Evolutionary conservation across 768 basidiomycete species (phyloP).

Genomic region (Leccinum sublutescens): DNA sequence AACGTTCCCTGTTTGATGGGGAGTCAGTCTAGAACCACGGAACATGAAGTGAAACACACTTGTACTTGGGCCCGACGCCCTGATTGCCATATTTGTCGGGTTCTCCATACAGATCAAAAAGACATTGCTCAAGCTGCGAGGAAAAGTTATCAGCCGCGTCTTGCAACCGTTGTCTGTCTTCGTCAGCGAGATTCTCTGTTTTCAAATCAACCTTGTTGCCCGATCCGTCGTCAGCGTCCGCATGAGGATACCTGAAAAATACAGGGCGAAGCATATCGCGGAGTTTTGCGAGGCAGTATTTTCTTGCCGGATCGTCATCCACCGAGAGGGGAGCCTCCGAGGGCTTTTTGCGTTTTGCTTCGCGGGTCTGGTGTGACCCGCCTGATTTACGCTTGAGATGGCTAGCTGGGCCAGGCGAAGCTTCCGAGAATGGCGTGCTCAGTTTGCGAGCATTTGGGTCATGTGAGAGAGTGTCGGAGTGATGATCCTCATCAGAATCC

Average conservation of each 20-base stretch:
- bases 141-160: slow-evolving; percentile 63
- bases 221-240: slow-evolving; percentile 35
- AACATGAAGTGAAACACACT: slow-evolving; percentile 46
- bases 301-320: slow-evolving; percentile 70
- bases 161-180: slow-evolving; percentile 55
- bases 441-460: slow-evolving; percentile 14
- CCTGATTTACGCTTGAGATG: slow-evolving; percentile 56
- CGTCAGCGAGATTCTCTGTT: slow-evolving; percentile 55
- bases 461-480: slow-evolving; percentile 34
- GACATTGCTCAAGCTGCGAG: slow-evolving; percentile 67
- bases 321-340: slow-evolving; percentile 39
- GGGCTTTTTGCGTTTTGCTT: slow-evolving; percentile 48
- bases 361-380: slow-evolving; percentile 36
- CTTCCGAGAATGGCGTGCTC: slow-evolving; percentile 18
- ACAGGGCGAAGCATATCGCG: slow-evolving; percentile 69
- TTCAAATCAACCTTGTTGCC: slow-evolving; percentile 41
- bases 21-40: slow-evolving; percentile 3
- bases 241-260: slow-evolving; percentile 68
- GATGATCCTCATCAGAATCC: slow-evolving; percentile 37
- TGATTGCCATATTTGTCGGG: slow-evolving; percentile 66
- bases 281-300: slow-evolving; percentile 77
- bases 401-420: slow-evolving; percentile 20
- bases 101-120: slow-evolving; percentile 77
- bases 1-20: slow-evolving; percentile 65
- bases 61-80: slow-evolving; percentile 75